Conservation (phyloP, 176 grass and related monocot species). For the Triticum dicoccoides region DNA sequence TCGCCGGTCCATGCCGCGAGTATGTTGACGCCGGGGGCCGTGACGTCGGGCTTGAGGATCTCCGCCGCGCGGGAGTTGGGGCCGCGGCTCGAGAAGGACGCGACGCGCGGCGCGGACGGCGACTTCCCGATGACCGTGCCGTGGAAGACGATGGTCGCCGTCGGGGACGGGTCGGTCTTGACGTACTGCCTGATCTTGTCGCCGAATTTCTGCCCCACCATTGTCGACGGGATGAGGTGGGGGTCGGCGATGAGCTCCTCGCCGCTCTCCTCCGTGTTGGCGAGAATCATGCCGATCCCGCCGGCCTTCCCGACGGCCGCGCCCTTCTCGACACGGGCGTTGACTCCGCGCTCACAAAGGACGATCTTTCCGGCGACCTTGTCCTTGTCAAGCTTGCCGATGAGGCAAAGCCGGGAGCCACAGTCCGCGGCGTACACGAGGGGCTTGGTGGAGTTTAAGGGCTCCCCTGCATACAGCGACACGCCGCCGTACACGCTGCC, state of each 20-base stretch:
- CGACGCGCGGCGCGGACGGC: conserved; percentile 61
- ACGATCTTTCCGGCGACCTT: conserved; percentile 79
- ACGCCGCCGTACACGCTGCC: conserved; percentile 47
- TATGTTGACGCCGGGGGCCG: conserved; percentile 79
- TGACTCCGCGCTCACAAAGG: conserved; percentile 59
- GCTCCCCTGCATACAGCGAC: conserved; percentile 62
- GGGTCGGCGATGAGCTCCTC: conserved; percentile 89
- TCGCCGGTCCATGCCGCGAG: conserved; percentile 79
- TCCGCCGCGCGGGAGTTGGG: conserved; percentile 66
- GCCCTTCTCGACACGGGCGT: conserved; percentile 71
- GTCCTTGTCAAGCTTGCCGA: conserved; percentile 37
- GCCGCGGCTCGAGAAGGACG: conserved; percentile 74
- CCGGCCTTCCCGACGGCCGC: conserved; percentile 60
- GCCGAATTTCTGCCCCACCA: conserved; percentile 68
- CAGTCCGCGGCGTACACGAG: conserved; percentile 58
- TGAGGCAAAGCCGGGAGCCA: conserved; percentile 50
- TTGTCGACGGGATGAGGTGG: conserved; percentile 78
- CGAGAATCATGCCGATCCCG: conserved; percentile 65
- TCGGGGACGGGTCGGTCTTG: conserved; percentile 53
- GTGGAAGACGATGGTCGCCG: conserved; percentile 64
- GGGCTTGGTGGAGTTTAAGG: conserved; percentile 38
- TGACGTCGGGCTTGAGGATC: conserved; percentile 91
- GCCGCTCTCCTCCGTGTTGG: conserved; percentile 68
- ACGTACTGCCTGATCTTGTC: conserved; percentile 69
- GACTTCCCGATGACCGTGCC: conserved; percentile 65